Conservation (phyloP, 495 filamentous ascomycete species). For the Amphirosellinia nigrospora region DNA sequence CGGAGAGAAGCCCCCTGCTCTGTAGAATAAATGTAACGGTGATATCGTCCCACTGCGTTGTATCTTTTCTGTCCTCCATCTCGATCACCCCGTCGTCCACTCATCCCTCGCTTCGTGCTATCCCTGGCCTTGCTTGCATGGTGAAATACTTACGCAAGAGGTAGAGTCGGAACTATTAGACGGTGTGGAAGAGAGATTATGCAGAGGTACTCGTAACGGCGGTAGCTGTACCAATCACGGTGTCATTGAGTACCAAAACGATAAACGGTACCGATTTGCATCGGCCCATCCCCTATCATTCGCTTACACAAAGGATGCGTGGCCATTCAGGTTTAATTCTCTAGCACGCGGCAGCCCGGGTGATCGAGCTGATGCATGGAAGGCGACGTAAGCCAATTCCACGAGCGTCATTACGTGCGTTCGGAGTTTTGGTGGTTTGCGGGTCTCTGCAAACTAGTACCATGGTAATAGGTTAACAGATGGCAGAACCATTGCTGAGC, state of each 20-base stretch:
- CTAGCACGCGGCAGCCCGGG: not conserved
- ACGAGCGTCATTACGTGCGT: slow-evolving; percentile 25
- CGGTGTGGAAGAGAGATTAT: slow-evolving; percentile 1
- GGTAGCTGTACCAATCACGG: slow-evolving; percentile 9
- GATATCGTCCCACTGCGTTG: slow-evolving; percentile 23
- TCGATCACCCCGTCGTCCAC: slow-evolving; percentile 12
- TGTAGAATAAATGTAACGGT: slow-evolving; percentile 24
- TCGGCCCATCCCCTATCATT: slow-evolving; percentile 5
- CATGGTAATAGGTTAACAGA: slow-evolving; percentile 12
- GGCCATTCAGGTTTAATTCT: slow-evolving; percentile 10
- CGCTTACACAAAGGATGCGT: slow-evolving; percentile 6
- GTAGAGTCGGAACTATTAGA: not conserved
- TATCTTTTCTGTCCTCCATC: slow-evolving; percentile 27
- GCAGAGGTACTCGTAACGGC: slow-evolving; percentile 7
- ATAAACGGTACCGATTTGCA: slow-evolving; percentile 3
- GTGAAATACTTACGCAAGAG: not conserved
- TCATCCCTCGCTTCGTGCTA: slow-evolving; percentile 22
- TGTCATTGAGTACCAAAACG: not conserved
- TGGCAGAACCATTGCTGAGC: not conserved
- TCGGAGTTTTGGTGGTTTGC: slow-evolving; percentile 21
- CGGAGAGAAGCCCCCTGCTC: not conserved
- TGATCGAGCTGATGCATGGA: slow-evolving; percentile 19
- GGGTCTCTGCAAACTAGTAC: slow-evolving; percentile 12
- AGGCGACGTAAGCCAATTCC: slow-evolving; percentile 9
- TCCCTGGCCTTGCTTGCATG: slow-evolving; percentile 14